Percentiles rank a stretch among this genome's conserved stretches.
Evolutionary conservation across 176 grass and related monocot genomes (phyloP).

Genomic region (Calamus simplicifolius): DNA sequence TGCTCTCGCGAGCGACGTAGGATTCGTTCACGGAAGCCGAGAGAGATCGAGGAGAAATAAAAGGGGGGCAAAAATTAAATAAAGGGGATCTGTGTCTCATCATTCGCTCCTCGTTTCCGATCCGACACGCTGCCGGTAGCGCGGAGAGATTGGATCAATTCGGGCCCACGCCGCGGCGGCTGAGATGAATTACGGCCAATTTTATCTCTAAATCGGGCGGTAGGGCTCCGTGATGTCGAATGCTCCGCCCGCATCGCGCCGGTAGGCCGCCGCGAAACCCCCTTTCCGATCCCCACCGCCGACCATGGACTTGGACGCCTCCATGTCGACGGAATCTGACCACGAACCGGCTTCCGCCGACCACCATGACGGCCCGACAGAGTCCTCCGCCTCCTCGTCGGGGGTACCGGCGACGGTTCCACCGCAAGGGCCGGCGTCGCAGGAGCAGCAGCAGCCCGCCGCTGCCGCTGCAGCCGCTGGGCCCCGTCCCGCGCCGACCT

Average conservation of each 20-base stretch:
- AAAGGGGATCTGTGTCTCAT: not conserved
- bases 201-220: not conserved
- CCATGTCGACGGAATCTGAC: conserved; percentile 64
- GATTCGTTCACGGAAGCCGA: too few species aligned
- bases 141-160: not conserved
- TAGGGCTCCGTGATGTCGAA: not conserved
- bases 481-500: conserved; percentile 62
- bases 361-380: conserved; percentile 9
- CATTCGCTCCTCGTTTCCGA: too few species aligned
- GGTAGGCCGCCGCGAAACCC: not conserved
- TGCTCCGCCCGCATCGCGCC: too few species aligned
- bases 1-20: too few species aligned
- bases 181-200: not conserved
- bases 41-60: not conserved
- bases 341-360: conserved; percentile 31
- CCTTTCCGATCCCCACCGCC: not conserved
- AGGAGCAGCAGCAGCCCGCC: conserved; percentile 9
- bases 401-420: conserved; percentile 27
- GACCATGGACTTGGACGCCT: conserved; percentile 72
- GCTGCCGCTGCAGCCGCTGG: conserved; percentile 12
- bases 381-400: conserved; percentile 23
- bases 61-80: not conserved
- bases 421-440: conserved; percentile 1
- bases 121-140: not conserved
- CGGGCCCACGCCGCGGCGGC: not conserved